phyloP scores from a whole-genome alignment of 441 rosid genomes.

The Metrosideros polymorpha region DNA sequence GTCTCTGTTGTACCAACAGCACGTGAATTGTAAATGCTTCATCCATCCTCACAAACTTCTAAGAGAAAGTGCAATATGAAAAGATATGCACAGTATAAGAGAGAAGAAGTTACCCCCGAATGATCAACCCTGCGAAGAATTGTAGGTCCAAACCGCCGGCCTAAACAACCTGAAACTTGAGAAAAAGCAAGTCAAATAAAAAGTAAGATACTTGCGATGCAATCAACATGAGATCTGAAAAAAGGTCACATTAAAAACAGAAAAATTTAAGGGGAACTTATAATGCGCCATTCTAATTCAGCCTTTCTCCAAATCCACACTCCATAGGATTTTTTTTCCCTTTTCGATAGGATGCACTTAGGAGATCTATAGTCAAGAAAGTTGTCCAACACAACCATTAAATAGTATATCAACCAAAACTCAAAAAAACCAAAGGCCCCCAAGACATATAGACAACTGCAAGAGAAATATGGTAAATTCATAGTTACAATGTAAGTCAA shows the following conservation, averaged over 20 bases:
- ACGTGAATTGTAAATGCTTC: slow-evolving; percentile 4
- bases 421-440: not conserved
- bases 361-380: not conserved
- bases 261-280: not conserved
- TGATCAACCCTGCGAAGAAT: slow-evolving; percentile 87
- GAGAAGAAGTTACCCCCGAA: slow-evolving; percentile 62
- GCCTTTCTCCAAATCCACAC: not conserved
- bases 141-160: slow-evolving; percentile 94
- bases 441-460: not conserved
- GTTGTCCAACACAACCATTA: not conserved
- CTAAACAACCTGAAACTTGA: slow-evolving; percentile 80
- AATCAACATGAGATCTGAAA: not conserved
- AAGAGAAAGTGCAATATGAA: not conserved
- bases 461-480: not conserved
- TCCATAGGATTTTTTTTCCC: not conserved
- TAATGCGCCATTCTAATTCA: not conserved
- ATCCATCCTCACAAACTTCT: not conserved
- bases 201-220: not conserved
- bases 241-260: not conserved
- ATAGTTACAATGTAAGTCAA: not conserved
- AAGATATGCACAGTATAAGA: not conserved
- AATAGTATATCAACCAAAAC: not conserved
- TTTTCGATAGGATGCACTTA: not conserved
- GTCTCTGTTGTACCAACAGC: slow-evolving; percentile 49
- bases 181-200: slow-evolving; percentile 4